Conservation (phyloP, 108 stramenopile genomes). For the Chaetoceros muelleri region DNA sequence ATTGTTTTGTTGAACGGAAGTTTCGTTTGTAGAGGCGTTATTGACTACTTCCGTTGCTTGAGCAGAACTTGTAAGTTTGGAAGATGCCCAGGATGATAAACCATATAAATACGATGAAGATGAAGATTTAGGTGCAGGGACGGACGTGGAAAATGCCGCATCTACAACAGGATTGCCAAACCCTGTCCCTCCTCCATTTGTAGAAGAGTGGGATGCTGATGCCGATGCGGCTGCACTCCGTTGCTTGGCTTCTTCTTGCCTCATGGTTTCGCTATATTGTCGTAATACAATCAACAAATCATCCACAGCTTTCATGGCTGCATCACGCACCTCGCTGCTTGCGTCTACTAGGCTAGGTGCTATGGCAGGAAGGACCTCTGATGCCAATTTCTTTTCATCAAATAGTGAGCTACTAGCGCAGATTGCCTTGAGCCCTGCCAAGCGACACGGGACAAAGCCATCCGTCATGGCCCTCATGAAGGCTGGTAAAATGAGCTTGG, state of each 20-base stretch:
- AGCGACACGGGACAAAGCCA: conserved; percentile 70
- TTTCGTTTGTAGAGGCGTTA: background rate
- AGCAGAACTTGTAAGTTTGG: conserved; percentile 17
- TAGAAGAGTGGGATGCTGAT: background rate
- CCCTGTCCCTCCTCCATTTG: conserved; percentile 1
- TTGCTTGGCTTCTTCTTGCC: conserved; percentile 23
- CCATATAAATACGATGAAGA: conserved; percentile 27
- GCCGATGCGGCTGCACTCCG: background rate
- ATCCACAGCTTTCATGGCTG: conserved; percentile 62
- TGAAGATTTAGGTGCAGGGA: conserved; percentile 4
- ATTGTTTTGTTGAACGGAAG: background rate
- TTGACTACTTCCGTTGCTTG: background rate
- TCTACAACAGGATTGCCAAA: background rate
- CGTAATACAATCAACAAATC: conserved; percentile 38
- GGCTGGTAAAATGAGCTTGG: conserved; percentile 73
- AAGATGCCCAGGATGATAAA: conserved; percentile 15
- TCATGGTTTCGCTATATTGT: conserved; percentile 45
- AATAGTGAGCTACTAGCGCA: conserved; percentile 44
- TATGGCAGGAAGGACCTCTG: conserved; percentile 53
- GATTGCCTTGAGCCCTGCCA: conserved; percentile 45
- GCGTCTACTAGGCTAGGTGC: conserved; percentile 60
- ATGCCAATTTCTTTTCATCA: conserved; percentile 38
- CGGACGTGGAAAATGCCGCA: conserved; percentile 10
- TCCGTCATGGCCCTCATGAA: conserved; percentile 71
- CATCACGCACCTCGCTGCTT: conserved; percentile 51